These are phyloP conservation scores for Globisporangium apiculatum DNA, from an alignment of 352 stramenopile genomes.

Conservation along the genomic window DNA sequence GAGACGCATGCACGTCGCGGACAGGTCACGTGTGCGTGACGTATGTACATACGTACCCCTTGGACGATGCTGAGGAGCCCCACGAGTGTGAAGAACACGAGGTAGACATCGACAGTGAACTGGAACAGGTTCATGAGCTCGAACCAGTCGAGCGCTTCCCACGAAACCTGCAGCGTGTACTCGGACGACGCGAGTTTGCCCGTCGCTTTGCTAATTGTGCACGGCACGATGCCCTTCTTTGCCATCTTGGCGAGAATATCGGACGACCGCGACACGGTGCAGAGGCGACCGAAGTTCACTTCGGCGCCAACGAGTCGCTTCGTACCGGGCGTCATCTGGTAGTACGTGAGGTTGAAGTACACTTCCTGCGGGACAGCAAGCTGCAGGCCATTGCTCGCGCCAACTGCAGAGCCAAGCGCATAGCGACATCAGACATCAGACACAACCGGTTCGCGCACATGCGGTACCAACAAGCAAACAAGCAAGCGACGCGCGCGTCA, in stretches of 20 bases:
- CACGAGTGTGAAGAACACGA: constrained; percentile 91
- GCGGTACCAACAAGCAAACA: not conserved
- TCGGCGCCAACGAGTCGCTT: constrained; percentile 60
- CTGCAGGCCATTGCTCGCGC: constrained; percentile 26
- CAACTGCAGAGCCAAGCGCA: constrained; percentile 19
- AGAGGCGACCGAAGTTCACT: constrained; percentile 71
- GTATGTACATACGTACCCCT: constrained; percentile 36
- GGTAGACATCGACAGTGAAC: constrained; percentile 92
- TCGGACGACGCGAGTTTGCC: constrained; percentile 48
- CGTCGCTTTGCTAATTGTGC: constrained; percentile 56
- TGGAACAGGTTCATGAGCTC: constrained; percentile 95
- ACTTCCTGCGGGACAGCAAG: constrained; percentile 62
- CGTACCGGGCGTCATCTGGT: constrained; percentile 53
- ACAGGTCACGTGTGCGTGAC: not conserved
- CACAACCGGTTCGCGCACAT: no score
- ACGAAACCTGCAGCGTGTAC: constrained; percentile 88
- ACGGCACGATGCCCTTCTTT: constrained; percentile 60
- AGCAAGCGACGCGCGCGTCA: not conserved
- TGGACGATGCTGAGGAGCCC: constrained; percentile 84
- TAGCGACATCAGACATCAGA: not conserved
- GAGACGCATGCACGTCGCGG: not conserved
- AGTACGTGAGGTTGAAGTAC: constrained; percentile 74
- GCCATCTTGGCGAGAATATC: constrained; percentile 61
- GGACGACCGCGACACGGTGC: constrained; percentile 52
- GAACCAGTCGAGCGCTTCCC: constrained; percentile 89